phyloP scores from a whole-genome alignment of 805 yeast species.

The Ogataea paraovalis region DNA sequence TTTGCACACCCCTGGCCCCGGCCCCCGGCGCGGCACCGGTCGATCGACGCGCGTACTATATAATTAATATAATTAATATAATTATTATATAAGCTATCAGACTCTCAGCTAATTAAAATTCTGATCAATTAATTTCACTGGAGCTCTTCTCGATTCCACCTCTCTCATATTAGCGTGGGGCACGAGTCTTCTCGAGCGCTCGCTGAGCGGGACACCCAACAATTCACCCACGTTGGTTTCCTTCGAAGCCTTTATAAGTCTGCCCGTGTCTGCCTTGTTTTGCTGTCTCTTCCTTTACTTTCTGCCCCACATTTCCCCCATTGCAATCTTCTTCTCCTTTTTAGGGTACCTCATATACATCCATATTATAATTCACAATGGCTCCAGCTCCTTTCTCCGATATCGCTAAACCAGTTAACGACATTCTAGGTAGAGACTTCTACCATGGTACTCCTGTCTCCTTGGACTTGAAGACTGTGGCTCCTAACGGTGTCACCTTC shows the following conservation, averaged over 20 bases:
- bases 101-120: too few relatives aligned
- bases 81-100: too few relatives aligned
- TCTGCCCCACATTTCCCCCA: neutral
- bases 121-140: too few relatives aligned
- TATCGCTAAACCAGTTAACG: constrained; percentile 89
- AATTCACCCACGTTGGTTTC: neutral
- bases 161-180: too few relatives aligned
- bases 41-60: too few relatives aligned
- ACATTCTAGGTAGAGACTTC: constrained; percentile 86
- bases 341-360: too few relatives aligned
- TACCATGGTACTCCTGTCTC: constrained; percentile 86
- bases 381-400: constrained; percentile 91
- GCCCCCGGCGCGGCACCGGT: too few relatives aligned
- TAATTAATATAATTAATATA: too few relatives aligned
- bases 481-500: constrained; percentile 96
- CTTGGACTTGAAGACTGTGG: constrained; percentile 84
- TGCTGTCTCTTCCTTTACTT: neutral
- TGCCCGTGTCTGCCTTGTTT: neutral
- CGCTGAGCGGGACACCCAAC: neutral
- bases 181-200: too few relatives aligned
- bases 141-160: too few relatives aligned
- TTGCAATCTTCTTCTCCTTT: too few relatives aligned
- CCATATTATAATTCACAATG: constrained; percentile 42
- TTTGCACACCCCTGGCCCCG: too few relatives aligned
- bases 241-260: neutral